A percentile compares a stretch with the other conserved stretches of the same genome.
These are phyloP conservation scores for Psilocybe sp. DNA, from an alignment of 768 basidiomycete species.

Conservation along the genomic window DNA sequence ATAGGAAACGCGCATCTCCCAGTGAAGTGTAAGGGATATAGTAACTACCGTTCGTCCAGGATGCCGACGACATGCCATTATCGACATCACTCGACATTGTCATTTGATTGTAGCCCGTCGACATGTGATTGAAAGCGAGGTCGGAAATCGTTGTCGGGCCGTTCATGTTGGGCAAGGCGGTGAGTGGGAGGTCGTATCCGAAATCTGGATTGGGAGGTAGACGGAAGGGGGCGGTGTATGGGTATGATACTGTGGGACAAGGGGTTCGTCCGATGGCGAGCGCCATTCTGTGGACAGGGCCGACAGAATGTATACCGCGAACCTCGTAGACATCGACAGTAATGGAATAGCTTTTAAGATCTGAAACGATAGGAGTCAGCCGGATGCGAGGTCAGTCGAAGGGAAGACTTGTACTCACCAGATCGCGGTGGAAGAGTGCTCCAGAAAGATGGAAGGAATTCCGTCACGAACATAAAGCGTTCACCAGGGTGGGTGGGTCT, in stretches of 20 bases:
- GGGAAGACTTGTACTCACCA: constrained; percentile 4
- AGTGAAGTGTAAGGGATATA: neutral
- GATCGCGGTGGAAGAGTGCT: constrained; percentile 5
- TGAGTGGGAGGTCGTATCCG: no score
- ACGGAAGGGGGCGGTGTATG: no score
- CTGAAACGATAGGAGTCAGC: neutral
- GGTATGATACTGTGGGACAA: no score
- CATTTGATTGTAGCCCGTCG: neutral
- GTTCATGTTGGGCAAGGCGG: no score
- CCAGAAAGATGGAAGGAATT: constrained; percentile 14
- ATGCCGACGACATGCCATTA: neutral
- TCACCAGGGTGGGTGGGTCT: constrained; percentile 3
- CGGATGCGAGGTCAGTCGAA: neutral
- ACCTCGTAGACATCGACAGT: constrained; percentile 15
- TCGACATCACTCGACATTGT: neutral
- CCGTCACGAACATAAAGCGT: constrained; percentile 4
- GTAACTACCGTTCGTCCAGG: constrained; percentile 1
- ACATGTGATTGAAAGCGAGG: no score
- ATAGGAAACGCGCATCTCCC: constrained; percentile 1
- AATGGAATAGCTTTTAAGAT: constrained; percentile 15
- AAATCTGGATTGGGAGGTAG: no score
- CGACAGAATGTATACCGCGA: neutral
- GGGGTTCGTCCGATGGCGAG: no score
- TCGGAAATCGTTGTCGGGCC: no score
- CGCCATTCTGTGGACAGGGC: no score